Evolutionary conservation across 768 basidiomycete genomes (phyloP).

Genomic region (Cystobasidium tubakii): DNA sequence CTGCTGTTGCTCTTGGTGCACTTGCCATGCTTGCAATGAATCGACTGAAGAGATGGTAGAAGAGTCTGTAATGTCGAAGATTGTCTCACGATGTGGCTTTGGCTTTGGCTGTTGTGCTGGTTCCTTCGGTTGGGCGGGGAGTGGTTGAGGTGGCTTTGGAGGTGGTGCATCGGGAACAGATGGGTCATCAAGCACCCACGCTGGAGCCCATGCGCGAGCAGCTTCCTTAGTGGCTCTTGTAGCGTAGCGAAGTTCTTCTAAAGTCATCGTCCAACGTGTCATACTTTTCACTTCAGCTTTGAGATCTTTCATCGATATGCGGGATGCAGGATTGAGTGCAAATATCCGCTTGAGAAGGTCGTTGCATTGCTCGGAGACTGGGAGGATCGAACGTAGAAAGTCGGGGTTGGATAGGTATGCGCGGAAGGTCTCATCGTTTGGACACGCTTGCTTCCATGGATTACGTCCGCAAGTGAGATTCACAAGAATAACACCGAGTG

Average conservation of each 20-base stretch:
- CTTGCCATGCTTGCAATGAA: slow-evolving; percentile 30
- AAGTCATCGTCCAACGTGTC: slow-evolving; percentile 45
- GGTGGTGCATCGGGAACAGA: slow-evolving; percentile 26
- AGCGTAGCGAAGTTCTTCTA: slow-evolving; percentile 43
- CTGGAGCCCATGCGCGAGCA: slow-evolving; percentile 41
- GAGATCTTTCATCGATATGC: slow-evolving; percentile 63
- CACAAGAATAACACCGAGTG: slow-evolving; percentile 71
- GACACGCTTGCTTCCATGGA: slow-evolving; percentile 68
- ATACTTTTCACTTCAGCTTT: slow-evolving; percentile 54
- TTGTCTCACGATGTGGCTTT: slow-evolving; percentile 24
- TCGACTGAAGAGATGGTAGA: slow-evolving; percentile 32
- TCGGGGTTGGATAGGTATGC: slow-evolving; percentile 65
- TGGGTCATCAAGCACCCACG: slow-evolving; percentile 32
- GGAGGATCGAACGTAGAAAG: slow-evolving; percentile 63
- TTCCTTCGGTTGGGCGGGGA: slow-evolving; percentile 14
- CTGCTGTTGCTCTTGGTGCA: slow-evolving; percentile 22
- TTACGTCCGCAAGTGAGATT: slow-evolving; percentile 73
- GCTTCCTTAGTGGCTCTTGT: slow-evolving; percentile 45
- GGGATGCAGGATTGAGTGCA: slow-evolving; percentile 58
- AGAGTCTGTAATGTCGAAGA: slow-evolving; percentile 35
- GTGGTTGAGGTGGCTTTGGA: slow-evolving; percentile 18
- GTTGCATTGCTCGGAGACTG: slow-evolving; percentile 65
- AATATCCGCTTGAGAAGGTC: slow-evolving; percentile 67
- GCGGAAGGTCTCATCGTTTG: slow-evolving; percentile 66
- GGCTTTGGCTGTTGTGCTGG: slow-evolving; percentile 10